These are phyloP conservation scores for Suhomyces prunicola DNA, from an alignment of 805 yeast species.

Conservation along the genomic window DNA sequence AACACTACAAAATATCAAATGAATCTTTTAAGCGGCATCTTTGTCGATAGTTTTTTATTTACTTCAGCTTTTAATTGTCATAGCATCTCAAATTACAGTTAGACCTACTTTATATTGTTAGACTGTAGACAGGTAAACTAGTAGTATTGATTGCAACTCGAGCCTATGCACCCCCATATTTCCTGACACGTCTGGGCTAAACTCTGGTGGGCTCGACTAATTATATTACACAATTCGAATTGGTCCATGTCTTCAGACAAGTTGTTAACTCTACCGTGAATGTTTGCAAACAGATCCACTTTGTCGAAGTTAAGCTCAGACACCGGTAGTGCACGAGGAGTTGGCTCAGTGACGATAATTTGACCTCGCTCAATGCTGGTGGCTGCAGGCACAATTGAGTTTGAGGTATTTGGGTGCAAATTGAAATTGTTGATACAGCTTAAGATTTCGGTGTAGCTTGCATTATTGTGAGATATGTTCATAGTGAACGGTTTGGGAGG, in stretches of 20 bases:
- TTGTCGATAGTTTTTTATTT: slow-evolving; percentile 5
- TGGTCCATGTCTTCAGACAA: background rate
- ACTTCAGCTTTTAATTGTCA: slow-evolving; percentile 6
- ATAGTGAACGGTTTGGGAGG: background rate
- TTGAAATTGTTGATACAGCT: background rate
- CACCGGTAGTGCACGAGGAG: slow-evolving; percentile 24
- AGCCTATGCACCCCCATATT: background rate
- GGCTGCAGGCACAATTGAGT: slow-evolving; percentile 2
- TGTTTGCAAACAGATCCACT: background rate
- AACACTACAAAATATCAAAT: background rate
- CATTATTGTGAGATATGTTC: background rate
- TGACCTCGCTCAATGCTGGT: background rate
- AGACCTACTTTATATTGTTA: background rate
- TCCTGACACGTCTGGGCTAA: background rate
- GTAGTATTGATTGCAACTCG: background rate
- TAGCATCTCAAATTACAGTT: background rate
- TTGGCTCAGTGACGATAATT: slow-evolving; percentile 6
- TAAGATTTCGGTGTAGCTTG: background rate
- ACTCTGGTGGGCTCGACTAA: background rate
- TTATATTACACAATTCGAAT: background rate
- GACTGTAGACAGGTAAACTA: background rate
- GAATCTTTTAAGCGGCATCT: background rate
- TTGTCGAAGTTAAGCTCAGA: slow-evolving; percentile 10
- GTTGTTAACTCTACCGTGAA: background rate
- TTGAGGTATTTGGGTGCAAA: slow-evolving; percentile 7